Conservation (phyloP, 164 flowering plant species). For the Magnolia kwangsiensis region DNA sequence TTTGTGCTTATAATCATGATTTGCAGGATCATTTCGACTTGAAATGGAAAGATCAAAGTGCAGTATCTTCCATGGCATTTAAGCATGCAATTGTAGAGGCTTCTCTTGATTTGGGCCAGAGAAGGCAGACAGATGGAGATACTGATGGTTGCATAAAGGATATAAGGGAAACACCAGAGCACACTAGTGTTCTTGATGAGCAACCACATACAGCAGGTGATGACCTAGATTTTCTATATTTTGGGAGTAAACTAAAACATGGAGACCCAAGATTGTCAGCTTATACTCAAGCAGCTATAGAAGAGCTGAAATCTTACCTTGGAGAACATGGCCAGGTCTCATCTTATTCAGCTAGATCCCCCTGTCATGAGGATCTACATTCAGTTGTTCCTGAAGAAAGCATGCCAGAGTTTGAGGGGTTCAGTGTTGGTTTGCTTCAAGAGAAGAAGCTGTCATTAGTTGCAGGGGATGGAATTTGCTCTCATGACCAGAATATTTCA, state of each 20-base stretch:
- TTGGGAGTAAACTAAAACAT: slow-evolving; percentile 11
- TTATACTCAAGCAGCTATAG: slow-evolving; percentile 18
- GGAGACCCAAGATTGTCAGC: slow-evolving; percentile 18
- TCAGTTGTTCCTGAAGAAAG: slow-evolving; percentile 27
- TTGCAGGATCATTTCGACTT: slow-evolving; percentile 29
- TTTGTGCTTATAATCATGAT: slow-evolving; percentile 9
- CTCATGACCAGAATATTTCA: slow-evolving; percentile 36
- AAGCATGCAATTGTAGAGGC: slow-evolving; percentile 9
- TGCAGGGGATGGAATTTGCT: slow-evolving; percentile 21
- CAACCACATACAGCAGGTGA: slow-evolving; percentile 10
- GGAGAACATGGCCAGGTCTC: slow-evolving; percentile 18
- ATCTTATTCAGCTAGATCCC: slow-evolving; percentile 19
- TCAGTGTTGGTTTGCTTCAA: slow-evolving; percentile 32
- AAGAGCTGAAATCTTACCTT: slow-evolving; percentile 17
- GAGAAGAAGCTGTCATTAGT: slow-evolving; percentile 22
- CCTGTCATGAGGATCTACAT: slow-evolving; percentile 19
- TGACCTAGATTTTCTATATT: slow-evolving; percentile 8
- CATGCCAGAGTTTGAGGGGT: slow-evolving; percentile 64
- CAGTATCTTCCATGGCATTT: slow-evolving; percentile 7
- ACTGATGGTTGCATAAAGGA: slow-evolving; percentile 23
- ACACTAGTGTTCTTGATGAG: slow-evolving; percentile 13
- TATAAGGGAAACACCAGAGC: slow-evolving; percentile 16
- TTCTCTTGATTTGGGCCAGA: slow-evolving; percentile 8
- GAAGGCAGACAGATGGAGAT: slow-evolving; percentile 15
- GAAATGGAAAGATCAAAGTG: slow-evolving; percentile 16